Conservation (phyloP, 148 eudicot species). For the Camellia lanceoleosa region DNA sequence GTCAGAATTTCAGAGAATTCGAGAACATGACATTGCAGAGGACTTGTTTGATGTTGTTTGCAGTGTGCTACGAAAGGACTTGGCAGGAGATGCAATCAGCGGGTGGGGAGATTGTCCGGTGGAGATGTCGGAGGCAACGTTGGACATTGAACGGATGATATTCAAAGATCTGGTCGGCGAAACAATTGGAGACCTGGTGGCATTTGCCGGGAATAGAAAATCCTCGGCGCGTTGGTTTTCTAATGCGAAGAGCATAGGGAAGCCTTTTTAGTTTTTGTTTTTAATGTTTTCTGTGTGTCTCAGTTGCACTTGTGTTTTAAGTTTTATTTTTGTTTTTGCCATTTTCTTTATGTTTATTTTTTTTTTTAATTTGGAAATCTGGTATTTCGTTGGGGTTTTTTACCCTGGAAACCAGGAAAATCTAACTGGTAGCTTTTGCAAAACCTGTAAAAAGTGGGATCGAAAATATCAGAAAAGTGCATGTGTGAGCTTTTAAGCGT, state of each 20-base stretch:
- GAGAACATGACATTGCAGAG: constrained; percentile 40
- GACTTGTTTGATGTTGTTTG: constrained; percentile 67
- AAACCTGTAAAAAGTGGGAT: too few species aligned
- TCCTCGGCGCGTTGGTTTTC: constrained; percentile 49
- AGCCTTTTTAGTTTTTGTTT: constrained; percentile 7
- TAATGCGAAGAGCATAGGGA: constrained; percentile 25
- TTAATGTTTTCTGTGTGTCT: constrained; percentile 26
- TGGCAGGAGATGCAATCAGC: constrained; percentile 51
- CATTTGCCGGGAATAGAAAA: constrained; percentile 28
- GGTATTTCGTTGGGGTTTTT: too few species aligned
- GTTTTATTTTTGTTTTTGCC: too few species aligned
- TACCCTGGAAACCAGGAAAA: too few species aligned
- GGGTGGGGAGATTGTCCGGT: constrained; percentile 68
- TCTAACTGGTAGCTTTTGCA: too few species aligned
- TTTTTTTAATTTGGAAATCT: too few species aligned
- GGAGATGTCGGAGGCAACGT: constrained; percentile 68
- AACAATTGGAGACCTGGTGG: constrained; percentile 59
- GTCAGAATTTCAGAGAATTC: constrained; percentile 59
- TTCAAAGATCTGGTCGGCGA: constrained; percentile 86
- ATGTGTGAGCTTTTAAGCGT: too few species aligned
- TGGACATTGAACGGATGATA: constrained; percentile 81
- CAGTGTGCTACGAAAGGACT: constrained; percentile 67
- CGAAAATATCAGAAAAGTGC: too few species aligned
- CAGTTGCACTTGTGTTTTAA: too few species aligned
- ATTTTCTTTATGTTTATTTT: too few species aligned